Percentiles rank a stretch among this genome's conserved stretches.
phyloP scores from a whole-genome alignment of 1,284 basidiomycete genomes.

The Pseudozyma thailandica region DNA sequence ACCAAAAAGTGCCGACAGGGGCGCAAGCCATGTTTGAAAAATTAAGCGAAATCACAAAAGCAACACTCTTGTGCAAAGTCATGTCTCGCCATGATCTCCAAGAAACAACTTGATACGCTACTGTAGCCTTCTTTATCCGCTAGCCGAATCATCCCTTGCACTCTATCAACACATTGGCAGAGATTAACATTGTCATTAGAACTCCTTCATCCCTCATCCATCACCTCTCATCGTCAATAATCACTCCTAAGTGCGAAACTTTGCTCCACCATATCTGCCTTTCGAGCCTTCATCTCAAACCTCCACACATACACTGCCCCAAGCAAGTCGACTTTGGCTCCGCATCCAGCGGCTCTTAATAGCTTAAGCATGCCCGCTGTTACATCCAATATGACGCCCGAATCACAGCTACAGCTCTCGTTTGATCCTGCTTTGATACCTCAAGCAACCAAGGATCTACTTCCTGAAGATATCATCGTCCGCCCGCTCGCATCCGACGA shows the following conservation, averaged over 20 bases:
- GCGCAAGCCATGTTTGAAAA: not conserved
- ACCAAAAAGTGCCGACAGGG: not conserved
- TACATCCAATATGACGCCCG: conserved; percentile 73
- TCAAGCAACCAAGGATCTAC: conserved; percentile 72
- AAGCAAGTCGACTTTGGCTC: not conserved
- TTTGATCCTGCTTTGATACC: conserved; percentile 79
- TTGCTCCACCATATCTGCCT: not conserved
- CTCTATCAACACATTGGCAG: not conserved
- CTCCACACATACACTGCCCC: not conserved
- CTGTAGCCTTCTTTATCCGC: not conserved
- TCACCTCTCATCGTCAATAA: not conserved
- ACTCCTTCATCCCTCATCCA: not conserved
- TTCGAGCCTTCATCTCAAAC: not conserved
- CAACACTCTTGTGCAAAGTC: not conserved
- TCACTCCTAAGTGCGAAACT: not conserved
- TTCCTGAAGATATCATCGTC: conserved; percentile 75
- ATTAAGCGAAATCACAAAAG: not conserved
- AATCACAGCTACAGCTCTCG: conserved; percentile 78
- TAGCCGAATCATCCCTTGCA: not conserved
- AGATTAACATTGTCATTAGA: not conserved
- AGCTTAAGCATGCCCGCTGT: conserved; percentile 40
- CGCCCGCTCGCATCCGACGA: conserved; percentile 89
- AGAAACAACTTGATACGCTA: not conserved
- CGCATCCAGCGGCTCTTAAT: not conserved
- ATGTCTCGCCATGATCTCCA: not conserved